These are phyloP conservation scores for Malus hybrid DNA, from an alignment of 331 rosid genomes.

Conservation along the genomic window DNA sequence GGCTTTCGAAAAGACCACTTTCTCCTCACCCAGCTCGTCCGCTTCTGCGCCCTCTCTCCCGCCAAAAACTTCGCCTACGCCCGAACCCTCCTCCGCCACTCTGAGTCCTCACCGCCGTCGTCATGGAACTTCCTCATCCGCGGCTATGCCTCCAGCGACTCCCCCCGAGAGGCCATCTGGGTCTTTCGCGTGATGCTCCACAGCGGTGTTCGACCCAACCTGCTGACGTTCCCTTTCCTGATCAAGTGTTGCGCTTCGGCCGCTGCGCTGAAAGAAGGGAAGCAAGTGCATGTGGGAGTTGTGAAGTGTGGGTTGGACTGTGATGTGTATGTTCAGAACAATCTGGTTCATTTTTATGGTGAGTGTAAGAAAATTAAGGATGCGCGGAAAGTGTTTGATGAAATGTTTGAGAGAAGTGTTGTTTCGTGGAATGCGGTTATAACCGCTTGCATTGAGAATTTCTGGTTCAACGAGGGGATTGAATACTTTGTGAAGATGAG, in stretches of 20 bases:
- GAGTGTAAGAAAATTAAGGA: constrained; percentile 46
- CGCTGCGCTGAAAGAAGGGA: constrained; percentile 39
- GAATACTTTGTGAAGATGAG: constrained; percentile 56
- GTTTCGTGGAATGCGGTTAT: constrained; percentile 83
- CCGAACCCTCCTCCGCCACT: constrained; percentile 28
- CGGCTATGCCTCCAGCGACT: constrained; percentile 49
- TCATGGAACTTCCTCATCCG: constrained; percentile 78
- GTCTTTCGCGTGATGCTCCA: constrained; percentile 48
- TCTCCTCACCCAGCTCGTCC: constrained; percentile 50
- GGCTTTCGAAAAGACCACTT: constrained; percentile 46
- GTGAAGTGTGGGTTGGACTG: constrained; percentile 56
- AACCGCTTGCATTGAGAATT: constrained; percentile 64
- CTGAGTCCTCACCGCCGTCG: constrained; percentile 23
- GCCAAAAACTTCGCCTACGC: constrained; percentile 44
- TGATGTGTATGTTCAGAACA: constrained; percentile 67
- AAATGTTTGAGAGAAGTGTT: constrained; percentile 49
- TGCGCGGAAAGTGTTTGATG: constrained; percentile 55
- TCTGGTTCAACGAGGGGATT: constrained; percentile 41
- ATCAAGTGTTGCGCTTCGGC: constrained; percentile 55
- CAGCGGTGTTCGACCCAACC: constrained; percentile 41
- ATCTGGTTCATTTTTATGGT: constrained; percentile 55
- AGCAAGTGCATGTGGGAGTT: constrained; percentile 46
- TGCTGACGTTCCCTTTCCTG: constrained; percentile 63
- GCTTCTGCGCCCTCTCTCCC: constrained; percentile 43
- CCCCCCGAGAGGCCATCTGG: constrained; percentile 44